These are phyloP conservation scores for Komagataella pseudopastoris DNA, from an alignment of 805 yeast species.

Conservation along the genomic window DNA sequence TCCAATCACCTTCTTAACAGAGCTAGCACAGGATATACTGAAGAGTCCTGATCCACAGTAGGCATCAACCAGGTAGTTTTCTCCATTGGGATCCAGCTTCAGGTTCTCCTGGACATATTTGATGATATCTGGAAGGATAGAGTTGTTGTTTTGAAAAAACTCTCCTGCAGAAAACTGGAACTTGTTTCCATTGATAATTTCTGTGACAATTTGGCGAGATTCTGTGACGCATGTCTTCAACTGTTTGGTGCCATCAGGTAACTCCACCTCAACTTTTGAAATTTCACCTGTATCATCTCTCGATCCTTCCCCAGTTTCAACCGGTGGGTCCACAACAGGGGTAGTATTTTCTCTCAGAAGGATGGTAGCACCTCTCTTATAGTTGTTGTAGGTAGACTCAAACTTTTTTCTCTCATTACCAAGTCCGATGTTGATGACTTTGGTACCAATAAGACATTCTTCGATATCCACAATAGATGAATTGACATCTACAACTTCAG, in stretches of 20 bases:
- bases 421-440: constrained; percentile 63
- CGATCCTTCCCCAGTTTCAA: constrained; percentile 30
- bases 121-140: constrained; percentile 76
- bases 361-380: constrained; percentile 76
- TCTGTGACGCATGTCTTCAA: constrained; percentile 66
- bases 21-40: constrained; percentile 70
- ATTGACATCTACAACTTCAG: constrained; percentile 16
- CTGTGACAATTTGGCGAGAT: constrained; percentile 67
- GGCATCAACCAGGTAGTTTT: constrained; percentile 64
- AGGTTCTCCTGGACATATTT: constrained; percentile 67
- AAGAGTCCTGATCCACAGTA: constrained; percentile 95
- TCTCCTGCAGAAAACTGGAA: constrained; percentile 91
- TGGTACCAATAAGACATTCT: constrained; percentile 85
- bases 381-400: constrained; percentile 28
- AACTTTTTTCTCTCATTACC: constrained; percentile 50
- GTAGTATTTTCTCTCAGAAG: constrained; percentile 66
- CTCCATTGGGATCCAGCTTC: constrained; percentile 25
- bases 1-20: constrained; percentile 79
- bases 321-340: constrained; percentile 10
- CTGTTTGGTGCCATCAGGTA: constrained; percentile 9
- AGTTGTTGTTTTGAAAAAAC: constrained; percentile 91
- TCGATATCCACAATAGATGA: constrained; percentile 83
- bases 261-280: constrained; percentile 18
- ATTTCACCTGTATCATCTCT: constrained; percentile 23
- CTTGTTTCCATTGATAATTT: constrained; percentile 56